phyloP scores from a whole-genome alignment of 2,329 filamentous ascomycete genomes.

The Myrmaecium sp. region DNA sequence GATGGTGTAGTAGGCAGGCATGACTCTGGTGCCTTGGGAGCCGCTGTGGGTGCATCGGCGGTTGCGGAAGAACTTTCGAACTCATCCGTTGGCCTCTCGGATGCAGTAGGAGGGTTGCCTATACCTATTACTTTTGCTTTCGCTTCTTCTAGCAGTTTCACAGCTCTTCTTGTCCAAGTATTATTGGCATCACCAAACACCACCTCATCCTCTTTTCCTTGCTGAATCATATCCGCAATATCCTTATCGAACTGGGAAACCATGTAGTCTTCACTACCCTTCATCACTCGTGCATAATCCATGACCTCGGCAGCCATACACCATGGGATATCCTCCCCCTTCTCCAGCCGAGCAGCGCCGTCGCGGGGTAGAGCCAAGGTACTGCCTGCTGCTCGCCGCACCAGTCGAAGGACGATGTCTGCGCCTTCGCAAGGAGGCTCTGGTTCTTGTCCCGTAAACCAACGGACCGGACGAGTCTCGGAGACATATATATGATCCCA shows the following conservation, averaged over 20 bases:
- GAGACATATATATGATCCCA: slow-evolving; percentile 87
- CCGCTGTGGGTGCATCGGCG: slow-evolving; percentile 4
- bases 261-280: slow-evolving; percentile 83
- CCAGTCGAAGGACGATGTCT: slow-evolving; percentile 76
- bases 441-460: slow-evolving; percentile 78
- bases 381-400: slow-evolving; percentile 63
- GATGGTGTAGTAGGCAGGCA: background rate
- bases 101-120: slow-evolving; percentile 42
- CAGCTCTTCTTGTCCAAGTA: slow-evolving; percentile 77
- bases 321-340: slow-evolving; percentile 75
- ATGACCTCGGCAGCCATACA: slow-evolving; percentile 85
- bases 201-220: slow-evolving; percentile 77
- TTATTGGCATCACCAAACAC: slow-evolving; percentile 77
- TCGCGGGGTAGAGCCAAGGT: slow-evolving; percentile 80
- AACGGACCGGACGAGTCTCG: slow-evolving; percentile 75
- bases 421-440: slow-evolving; percentile 65
- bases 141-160: slow-evolving; percentile 53
- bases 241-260: slow-evolving; percentile 61
- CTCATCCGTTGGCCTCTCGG: slow-evolving; percentile 33
- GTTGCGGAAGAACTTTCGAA: slow-evolving; percentile 19
- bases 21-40: slow-evolving; percentile 5
- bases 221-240: slow-evolving; percentile 52
- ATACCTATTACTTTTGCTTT: slow-evolving; percentile 60
- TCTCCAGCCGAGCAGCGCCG: slow-evolving; percentile 50
- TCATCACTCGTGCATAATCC: slow-evolving; percentile 92